Conservation (phyloP, 306 rosid species). For the Pachyrhizus erosus region DNA sequence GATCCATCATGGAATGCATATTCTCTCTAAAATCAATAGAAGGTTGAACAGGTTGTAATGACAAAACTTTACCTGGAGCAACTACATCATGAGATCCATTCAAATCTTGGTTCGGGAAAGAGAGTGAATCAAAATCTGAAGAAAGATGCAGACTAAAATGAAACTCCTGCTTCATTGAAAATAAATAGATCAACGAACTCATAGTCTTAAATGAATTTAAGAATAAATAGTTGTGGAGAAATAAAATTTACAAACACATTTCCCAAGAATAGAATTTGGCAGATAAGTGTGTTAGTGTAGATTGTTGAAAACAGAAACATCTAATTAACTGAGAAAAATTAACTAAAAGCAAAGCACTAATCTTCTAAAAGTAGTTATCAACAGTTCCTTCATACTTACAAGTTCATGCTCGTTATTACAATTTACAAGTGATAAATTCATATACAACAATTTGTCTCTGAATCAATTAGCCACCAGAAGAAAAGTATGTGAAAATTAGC, state of each 20-base stretch:
- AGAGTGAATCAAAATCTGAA: constrained; percentile 57
- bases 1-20: constrained; percentile 31
- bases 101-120: constrained; percentile 53
- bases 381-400: constrained; percentile 3
- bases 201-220: background rate
- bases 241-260: constrained; percentile 12
- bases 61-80: constrained; percentile 41
- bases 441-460: background rate
- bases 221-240: constrained; percentile 6
- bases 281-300: constrained; percentile 2
- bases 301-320: constrained; percentile 8
- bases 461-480: background rate
- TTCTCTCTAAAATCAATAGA: constrained; percentile 48
- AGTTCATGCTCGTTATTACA: constrained; percentile 26
- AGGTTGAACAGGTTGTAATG: constrained; percentile 50
- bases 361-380: constrained; percentile 18
- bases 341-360: constrained; percentile 15
- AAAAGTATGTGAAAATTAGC: constrained; percentile 22
- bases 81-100: constrained; percentile 51
- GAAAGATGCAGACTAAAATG: constrained; percentile 74
- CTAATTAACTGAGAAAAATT: constrained; percentile 26
- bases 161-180: constrained; percentile 59
- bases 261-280: constrained; percentile 10
- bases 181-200: constrained; percentile 24
- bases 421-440: constrained; percentile 9